Conservation (phyloP, 2,329 filamentous ascomycete genomes). For the Trichoderma harzianum region DNA sequence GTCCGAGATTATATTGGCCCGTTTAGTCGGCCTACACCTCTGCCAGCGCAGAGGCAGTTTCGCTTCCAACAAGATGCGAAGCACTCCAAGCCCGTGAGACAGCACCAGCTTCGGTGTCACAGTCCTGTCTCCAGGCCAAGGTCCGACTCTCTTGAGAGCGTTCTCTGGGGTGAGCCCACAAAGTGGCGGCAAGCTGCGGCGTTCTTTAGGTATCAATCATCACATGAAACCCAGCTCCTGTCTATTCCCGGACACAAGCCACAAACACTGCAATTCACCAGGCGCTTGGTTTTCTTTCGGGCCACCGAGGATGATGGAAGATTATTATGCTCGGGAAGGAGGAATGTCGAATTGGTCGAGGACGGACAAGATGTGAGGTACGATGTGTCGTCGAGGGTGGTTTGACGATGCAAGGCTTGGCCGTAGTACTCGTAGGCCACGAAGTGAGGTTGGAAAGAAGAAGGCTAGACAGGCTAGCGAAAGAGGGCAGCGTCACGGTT, state of each 20-base stretch:
- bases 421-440: constrained; percentile 20
- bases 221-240: constrained; percentile 35
- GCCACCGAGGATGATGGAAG: constrained; percentile 18
- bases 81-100: constrained; percentile 34
- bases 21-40: constrained; percentile 4
- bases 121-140: constrained; percentile 30
- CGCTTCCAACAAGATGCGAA: constrained; percentile 18
- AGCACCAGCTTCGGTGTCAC: constrained; percentile 40
- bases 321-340: constrained; percentile 20
- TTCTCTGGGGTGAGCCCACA: constrained; percentile 27
- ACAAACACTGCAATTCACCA: constrained; percentile 18
- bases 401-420: constrained; percentile 31
- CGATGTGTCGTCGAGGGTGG: not conserved
- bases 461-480: constrained; percentile 17
- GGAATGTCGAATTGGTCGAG: constrained; percentile 21
- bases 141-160: constrained; percentile 27
- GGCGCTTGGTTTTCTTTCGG: constrained; percentile 19
- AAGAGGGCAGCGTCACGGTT: constrained; percentile 21
- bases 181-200: constrained; percentile 34
- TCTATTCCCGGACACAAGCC: constrained; percentile 29
- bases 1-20: constrained; percentile 2
- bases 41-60: constrained; percentile 7
- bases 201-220: constrained; percentile 34
- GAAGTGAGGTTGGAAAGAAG: constrained; percentile 23
- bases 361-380: not conserved